Evolutionary conservation across 2,329 filamentous ascomycete genomes (phyloP).

Genomic region (Xylariaceae sp.): DNA sequence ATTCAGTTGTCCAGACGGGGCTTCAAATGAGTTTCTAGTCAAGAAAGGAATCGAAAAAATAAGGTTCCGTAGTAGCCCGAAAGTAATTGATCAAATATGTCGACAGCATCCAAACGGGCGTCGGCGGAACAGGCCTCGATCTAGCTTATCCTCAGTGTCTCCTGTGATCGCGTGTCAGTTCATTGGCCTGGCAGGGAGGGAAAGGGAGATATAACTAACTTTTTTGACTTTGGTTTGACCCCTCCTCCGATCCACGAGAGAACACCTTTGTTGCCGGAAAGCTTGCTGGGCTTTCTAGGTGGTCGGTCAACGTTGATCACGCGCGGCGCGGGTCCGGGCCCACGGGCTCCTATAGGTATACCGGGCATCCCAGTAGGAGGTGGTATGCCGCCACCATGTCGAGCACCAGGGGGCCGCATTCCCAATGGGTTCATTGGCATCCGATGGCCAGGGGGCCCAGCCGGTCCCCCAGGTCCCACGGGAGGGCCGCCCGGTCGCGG

Average conservation of each 20-base stretch:
- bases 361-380: slow-evolving; percentile 2
- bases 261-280: slow-evolving; percentile 22
- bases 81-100: too few species aligned
- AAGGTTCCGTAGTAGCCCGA: too few species aligned
- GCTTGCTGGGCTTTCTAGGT: slow-evolving; percentile 23
- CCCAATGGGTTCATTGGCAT: background rate
- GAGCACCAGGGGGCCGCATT: slow-evolving; percentile 1
- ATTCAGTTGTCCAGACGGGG: slow-evolving; percentile 25
- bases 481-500: slow-evolving; percentile 2
- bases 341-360: background rate
- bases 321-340: slow-evolving; percentile 1
- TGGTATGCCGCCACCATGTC: slow-evolving; percentile 5
- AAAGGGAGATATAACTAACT: slow-evolving; percentile 18
- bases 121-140: too few species aligned
- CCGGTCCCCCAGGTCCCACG: background rate
- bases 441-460: background rate
- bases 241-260: slow-evolving; percentile 29
- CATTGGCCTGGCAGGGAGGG: too few species aligned
- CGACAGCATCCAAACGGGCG: too few species aligned
- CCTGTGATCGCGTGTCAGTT: too few species aligned
- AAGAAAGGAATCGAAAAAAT: slow-evolving; percentile 2
- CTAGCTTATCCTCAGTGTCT: too few species aligned
- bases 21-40: slow-evolving; percentile 26
- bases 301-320: slow-evolving; percentile 24
- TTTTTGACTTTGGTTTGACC: slow-evolving; percentile 27